Evolutionary conservation across 106 monocot species (phyloP).

Genomic region (Posidonia australis): DNA sequence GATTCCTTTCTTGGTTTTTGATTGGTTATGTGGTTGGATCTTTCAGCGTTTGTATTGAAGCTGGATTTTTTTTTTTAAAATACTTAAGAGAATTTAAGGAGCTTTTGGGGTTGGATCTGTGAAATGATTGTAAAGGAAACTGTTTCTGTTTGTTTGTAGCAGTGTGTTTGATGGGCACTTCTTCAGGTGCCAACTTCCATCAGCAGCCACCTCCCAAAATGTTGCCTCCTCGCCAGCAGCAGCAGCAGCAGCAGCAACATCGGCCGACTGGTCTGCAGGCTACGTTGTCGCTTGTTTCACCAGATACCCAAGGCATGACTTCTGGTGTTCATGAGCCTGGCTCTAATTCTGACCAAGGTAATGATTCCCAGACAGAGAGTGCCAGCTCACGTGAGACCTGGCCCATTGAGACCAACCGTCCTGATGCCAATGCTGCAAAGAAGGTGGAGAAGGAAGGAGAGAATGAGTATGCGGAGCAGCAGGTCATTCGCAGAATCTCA

Average conservation of each 20-base stretch:
- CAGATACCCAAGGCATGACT: conserved; percentile 7
- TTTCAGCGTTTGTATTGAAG: too few species aligned
- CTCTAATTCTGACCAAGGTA: conserved; percentile 58
- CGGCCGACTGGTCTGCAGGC: conserved; percentile 38
- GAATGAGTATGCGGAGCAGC: conserved; percentile 27
- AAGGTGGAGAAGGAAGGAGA: conserved; percentile 60
- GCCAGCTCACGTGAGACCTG: conserved; percentile 91
- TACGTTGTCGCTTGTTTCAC: conserved; percentile 34
- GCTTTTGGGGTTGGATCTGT: too few species aligned
- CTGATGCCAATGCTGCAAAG: conserved; percentile 19
- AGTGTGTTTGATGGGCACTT: conserved; percentile 43
- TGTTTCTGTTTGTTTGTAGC: background rate
- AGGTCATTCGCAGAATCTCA: conserved; percentile 50
- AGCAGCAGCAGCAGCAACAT: conserved; percentile 14
- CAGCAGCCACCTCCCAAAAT: conserved; percentile 44
- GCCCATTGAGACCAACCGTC: conserved; percentile 57
- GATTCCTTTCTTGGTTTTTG: too few species aligned
- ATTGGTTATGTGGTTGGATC: too few species aligned
- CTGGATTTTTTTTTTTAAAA: too few species aligned
- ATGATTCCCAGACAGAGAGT: conserved; percentile 82
- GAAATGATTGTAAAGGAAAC: too few species aligned
- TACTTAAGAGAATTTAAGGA: too few species aligned
- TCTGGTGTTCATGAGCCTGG: conserved; percentile 45
- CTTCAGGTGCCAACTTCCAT: conserved; percentile 74
- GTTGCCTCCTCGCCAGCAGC: conserved; percentile 63